Evolutionary conservation across 2,329 filamentous ascomycete genomes (phyloP).

Genomic region (Ceratocystis papillata): DNA sequence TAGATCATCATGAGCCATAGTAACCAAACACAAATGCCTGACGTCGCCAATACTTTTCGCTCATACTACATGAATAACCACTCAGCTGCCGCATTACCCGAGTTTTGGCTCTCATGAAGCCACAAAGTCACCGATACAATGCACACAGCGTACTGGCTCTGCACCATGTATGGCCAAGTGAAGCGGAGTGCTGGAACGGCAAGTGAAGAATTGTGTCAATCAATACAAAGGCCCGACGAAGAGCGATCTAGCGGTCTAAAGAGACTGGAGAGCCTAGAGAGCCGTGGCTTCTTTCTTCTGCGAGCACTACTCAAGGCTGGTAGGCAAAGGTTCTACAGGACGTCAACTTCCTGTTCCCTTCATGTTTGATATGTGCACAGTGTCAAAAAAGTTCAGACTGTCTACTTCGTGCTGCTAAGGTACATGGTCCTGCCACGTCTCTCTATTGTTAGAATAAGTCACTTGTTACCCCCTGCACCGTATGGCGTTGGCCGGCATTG

Average conservation of each 20-base stretch:
- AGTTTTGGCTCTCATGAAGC: background rate
- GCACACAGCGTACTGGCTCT: background rate
- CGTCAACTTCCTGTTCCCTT: background rate
- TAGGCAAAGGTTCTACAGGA: background rate
- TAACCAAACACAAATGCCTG: background rate
- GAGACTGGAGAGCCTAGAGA: too few relatives aligned
- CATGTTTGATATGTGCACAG: background rate
- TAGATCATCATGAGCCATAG: too few relatives aligned
- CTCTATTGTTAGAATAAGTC: conserved; percentile 9
- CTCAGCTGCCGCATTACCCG: too few relatives aligned
- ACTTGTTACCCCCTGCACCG: background rate
- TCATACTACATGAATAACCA: too few relatives aligned
- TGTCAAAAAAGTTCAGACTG: background rate
- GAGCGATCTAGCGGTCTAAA: background rate
- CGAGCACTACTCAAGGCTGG: background rate
- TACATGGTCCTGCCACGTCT: background rate
- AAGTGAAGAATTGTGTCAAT: background rate
- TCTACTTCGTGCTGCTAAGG: background rate
- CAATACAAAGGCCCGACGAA: background rate
- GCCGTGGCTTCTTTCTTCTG: background rate
- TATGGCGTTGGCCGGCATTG: background rate
- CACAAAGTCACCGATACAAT: background rate
- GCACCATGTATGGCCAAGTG: background rate
- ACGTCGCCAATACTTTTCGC: background rate
- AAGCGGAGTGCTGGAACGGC: background rate